A percentile compares a stretch with the other conserved stretches of the same genome.
phyloP scores from a whole-genome alignment of 2,329 filamentous ascomycete genomes.

The Paramyrothecium roridum region DNA sequence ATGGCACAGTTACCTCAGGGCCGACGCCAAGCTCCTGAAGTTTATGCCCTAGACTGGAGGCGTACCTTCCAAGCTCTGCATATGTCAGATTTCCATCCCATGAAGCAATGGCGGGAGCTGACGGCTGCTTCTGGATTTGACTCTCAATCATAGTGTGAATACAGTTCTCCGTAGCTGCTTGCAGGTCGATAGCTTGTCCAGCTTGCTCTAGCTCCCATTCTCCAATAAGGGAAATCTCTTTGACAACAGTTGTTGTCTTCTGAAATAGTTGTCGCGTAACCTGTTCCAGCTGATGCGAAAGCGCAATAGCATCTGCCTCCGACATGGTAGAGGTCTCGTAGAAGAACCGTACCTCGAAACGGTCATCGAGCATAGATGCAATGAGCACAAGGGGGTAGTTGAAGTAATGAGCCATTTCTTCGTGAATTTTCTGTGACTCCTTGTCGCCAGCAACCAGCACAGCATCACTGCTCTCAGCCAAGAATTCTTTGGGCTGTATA shows the following conservation, averaged over 20 bases:
- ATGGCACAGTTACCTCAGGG: slow-evolving; percentile 2
- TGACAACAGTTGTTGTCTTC: background rate
- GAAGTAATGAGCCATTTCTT: slow-evolving; percentile 1
- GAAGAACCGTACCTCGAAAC: background rate
- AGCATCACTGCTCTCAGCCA: background rate
- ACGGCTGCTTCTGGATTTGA: background rate
- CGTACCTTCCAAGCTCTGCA: background rate
- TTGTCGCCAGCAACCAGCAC: background rate
- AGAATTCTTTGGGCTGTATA: slow-evolving; percentile 1
- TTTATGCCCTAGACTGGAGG: background rate
- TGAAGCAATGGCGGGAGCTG: background rate
- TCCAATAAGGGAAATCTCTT: background rate
- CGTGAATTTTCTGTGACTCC: background rate
- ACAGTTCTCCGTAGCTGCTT: background rate
- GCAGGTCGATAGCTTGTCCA: background rate
- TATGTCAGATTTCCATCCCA: background rate
- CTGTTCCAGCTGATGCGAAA: slow-evolving; percentile 4
- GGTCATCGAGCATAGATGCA: background rate
- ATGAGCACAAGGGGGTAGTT: slow-evolving; percentile 3
- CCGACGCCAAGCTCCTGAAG: background rate
- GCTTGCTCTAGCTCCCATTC: background rate
- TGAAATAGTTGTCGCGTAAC: background rate
- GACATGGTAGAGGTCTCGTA: background rate
- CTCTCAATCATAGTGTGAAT: background rate
- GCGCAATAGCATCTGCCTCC: background rate